Conservation (phyloP, 1,139 yeast species). For the Zygoascus hellenicus region DNA sequence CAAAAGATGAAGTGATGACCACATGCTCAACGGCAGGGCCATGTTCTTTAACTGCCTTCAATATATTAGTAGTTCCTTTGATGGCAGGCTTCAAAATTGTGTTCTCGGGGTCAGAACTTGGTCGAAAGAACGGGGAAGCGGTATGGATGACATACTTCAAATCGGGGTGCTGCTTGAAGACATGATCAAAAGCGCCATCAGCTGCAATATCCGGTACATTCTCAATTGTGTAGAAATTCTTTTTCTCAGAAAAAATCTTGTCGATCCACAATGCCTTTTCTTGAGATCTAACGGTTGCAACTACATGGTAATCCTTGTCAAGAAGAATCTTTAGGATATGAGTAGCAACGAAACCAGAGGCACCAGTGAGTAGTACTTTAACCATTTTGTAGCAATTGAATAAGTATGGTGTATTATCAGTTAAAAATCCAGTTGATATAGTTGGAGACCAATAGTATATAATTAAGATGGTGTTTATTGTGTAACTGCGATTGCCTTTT, state of each 20-base stretch:
- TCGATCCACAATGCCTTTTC: slow-evolving; percentile 40
- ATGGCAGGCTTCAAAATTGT: slow-evolving; percentile 45
- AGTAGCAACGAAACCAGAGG: slow-evolving; percentile 54
- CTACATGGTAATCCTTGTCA: slow-evolving; percentile 43
- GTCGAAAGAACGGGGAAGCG: slow-evolving; percentile 50
- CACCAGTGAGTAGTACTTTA: slow-evolving; percentile 49
- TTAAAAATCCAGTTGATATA: too few relatives aligned
- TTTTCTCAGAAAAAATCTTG: not conserved
- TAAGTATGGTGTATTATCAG: too few relatives aligned
- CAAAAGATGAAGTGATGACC: slow-evolving; percentile 53
- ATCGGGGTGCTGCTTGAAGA: slow-evolving; percentile 43
- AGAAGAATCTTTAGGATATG: slow-evolving; percentile 38
- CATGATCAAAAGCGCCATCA: slow-evolving; percentile 49
- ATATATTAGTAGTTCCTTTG: slow-evolving; percentile 43
- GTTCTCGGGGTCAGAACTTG: slow-evolving; percentile 39
- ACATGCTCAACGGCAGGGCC: slow-evolving; percentile 49
- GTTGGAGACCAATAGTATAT: too few relatives aligned
- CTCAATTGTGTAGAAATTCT: slow-evolving; percentile 36
- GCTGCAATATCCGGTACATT: slow-evolving; percentile 47
- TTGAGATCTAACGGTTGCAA: slow-evolving; percentile 53
- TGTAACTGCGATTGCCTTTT: too few relatives aligned
- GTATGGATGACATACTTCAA: slow-evolving; percentile 54
- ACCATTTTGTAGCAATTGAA: too few relatives aligned
- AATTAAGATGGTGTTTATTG: too few relatives aligned
- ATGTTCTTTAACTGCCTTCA: slow-evolving; percentile 39